Conservation (phyloP, 2,329 filamentous ascomycete genomes). For the Xylariaceae sp. region DNA sequence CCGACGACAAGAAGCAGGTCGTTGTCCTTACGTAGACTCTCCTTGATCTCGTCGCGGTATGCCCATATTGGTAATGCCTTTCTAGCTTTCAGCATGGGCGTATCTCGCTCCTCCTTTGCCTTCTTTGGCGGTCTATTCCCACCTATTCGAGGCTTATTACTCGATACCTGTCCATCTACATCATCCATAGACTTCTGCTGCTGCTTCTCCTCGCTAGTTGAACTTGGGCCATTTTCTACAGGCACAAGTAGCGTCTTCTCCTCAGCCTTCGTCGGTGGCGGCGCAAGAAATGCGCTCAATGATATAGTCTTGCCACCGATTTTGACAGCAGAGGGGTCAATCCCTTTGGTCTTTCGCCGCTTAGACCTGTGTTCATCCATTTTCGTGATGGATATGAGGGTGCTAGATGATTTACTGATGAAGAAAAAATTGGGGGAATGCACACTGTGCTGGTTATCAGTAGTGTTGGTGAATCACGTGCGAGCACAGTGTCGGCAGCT, state of each 20-base stretch:
- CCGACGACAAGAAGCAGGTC: slow-evolving; percentile 81
- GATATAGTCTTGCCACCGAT: slow-evolving; percentile 58
- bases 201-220: slow-evolving; percentile 25
- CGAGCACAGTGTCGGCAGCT: slow-evolving; percentile 1
- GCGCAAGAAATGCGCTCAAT: slow-evolving; percentile 55
- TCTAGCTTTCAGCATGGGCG: slow-evolving; percentile 52
- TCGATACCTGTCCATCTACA: neutral
- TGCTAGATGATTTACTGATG: neutral
- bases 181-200: slow-evolving; percentile 15
- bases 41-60: slow-evolving; percentile 72
- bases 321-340: slow-evolving; percentile 47
- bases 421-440: slow-evolving; percentile 16
- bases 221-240: slow-evolving; percentile 6
- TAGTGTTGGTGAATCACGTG: slow-evolving; percentile 21
- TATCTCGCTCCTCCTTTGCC: slow-evolving; percentile 25
- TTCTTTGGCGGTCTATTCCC: slow-evolving; percentile 1
- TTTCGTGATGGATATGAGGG: slow-evolving; percentile 19
- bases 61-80: slow-evolving; percentile 82
- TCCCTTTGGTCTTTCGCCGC: slow-evolving; percentile 46
- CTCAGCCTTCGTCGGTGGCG: slow-evolving; percentile 36
- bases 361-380: slow-evolving; percentile 45
- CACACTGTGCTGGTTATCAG: slow-evolving; percentile 19
- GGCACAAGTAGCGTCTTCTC: slow-evolving; percentile 21
- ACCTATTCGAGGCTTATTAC: neutral
- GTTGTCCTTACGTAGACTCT: slow-evolving; percentile 68